Conservation (phyloP, 139 green algal genomes). For the Coccomyxa sp. region DNA sequence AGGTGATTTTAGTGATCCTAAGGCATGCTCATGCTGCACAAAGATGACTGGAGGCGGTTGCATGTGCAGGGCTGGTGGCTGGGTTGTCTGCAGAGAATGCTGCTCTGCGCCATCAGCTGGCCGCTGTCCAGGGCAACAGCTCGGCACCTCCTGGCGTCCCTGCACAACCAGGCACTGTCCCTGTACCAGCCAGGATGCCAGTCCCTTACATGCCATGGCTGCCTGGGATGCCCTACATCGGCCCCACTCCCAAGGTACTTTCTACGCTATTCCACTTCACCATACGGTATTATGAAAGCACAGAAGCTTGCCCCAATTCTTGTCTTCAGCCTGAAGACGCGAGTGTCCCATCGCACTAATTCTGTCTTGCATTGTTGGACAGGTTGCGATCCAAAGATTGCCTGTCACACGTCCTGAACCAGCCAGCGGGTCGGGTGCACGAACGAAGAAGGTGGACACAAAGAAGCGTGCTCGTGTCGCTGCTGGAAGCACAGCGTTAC, state of each 20-base stretch:
- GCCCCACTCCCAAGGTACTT: not conserved
- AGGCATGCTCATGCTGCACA: not conserved
- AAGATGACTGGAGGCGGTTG: not conserved
- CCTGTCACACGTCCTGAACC: not conserved
- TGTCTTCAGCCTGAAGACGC: too few species aligned
- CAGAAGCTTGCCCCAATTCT: not conserved
- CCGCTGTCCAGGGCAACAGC: slow-evolving; percentile 16
- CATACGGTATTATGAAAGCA: not conserved
- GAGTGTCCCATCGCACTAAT: too few species aligned
- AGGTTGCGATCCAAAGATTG: too few species aligned
- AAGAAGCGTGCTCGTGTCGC: slow-evolving; percentile 19
- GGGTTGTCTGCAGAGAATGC: slow-evolving; percentile 58
- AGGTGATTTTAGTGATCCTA: not conserved
- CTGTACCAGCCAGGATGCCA: not conserved
- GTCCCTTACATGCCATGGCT: not conserved
- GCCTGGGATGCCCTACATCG: not conserved
- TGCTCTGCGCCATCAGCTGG: slow-evolving; percentile 47
- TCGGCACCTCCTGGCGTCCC: not conserved
- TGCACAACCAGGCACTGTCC: not conserved
- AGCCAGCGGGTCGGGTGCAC: not conserved
- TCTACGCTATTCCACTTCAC: not conserved
- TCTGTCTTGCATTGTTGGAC: too few species aligned
- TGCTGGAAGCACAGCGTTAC: slow-evolving; percentile 30
- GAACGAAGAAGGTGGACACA: not conserved
- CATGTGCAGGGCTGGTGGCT: slow-evolving; percentile 24